These are phyloP conservation scores for Pythium monospermum DNA, from an alignment of 352 stramenopile genomes.

Conservation along the genomic window DNA sequence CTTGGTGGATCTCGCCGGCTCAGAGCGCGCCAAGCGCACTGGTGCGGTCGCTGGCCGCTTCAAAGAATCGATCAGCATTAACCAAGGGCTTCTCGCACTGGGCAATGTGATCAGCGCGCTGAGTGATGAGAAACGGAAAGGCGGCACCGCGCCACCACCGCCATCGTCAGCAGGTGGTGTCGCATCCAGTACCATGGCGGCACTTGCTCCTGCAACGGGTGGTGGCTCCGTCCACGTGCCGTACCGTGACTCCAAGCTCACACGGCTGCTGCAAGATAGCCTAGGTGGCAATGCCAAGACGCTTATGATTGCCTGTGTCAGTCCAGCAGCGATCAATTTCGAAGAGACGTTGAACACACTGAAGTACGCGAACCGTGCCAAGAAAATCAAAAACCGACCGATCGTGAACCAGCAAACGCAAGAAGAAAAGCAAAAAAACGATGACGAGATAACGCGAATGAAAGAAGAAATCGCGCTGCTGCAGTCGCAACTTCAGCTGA, in stretches of 20 bases:
- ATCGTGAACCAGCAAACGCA: conserved; percentile 91
- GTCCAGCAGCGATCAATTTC: conserved; percentile 73
- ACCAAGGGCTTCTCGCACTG: conserved; percentile 92
- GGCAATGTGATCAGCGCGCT: conserved; percentile 95
- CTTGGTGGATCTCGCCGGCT: conserved; percentile 94
- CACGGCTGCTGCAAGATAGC: conserved; percentile 81
- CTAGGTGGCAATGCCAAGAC: conserved; percentile 88
- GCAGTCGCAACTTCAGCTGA: conserved; percentile 57
- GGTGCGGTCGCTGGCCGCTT: conserved; percentile 82
- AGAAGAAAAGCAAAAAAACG: conserved; percentile 47
- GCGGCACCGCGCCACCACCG: too few species aligned
- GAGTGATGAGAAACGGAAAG: conserved; percentile 86
- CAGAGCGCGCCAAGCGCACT: conserved; percentile 92
- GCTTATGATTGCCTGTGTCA: conserved; percentile 89
- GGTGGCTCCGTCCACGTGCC: conserved; percentile 62
- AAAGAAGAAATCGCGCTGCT: conserved; percentile 70
- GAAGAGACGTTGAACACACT: conserved; percentile 98
- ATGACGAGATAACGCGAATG: conserved; percentile 67
- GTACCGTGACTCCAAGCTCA: conserved; percentile 91
- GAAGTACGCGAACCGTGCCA: conserved; percentile 97
- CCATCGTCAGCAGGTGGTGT: too few species aligned
- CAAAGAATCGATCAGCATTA: conserved; percentile 95
- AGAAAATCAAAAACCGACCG: conserved; percentile 99
- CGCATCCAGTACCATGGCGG: conserved; percentile 16
- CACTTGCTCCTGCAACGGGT: conserved; percentile 1